Conservation (phyloP, 2,329 filamentous ascomycete species). For the Fusarium sp. region DNA sequence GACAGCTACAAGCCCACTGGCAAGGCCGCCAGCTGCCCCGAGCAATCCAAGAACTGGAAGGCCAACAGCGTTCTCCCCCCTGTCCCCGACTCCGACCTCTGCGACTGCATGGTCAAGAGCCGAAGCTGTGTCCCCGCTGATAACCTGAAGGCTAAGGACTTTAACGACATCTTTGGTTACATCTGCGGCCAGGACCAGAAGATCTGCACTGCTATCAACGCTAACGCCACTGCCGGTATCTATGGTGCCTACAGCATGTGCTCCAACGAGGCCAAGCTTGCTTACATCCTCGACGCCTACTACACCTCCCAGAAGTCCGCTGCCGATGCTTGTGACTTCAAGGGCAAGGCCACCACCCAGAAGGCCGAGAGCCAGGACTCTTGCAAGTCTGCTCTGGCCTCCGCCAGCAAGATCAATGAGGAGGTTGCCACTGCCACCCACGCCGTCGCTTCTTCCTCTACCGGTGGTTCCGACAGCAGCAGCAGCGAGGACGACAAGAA, state of each 20-base stretch:
- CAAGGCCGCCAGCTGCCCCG: slow-evolving; percentile 77
- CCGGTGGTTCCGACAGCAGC: slow-evolving; percentile 15
- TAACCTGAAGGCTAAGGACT: slow-evolving; percentile 65
- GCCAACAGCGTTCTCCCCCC: slow-evolving; percentile 77
- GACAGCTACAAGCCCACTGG: slow-evolving; percentile 78
- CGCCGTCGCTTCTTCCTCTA: slow-evolving; percentile 46
- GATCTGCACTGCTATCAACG: slow-evolving; percentile 74
- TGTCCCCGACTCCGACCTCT: slow-evolving; percentile 79
- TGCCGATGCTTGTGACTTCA: slow-evolving; percentile 74
- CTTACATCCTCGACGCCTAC: slow-evolving; percentile 79
- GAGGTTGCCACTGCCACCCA: slow-evolving; percentile 58
- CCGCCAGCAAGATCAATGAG: slow-evolving; percentile 68
- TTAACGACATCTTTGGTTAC: slow-evolving; percentile 75
- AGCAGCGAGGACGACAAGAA: slow-evolving; percentile 42
- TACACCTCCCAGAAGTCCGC: slow-evolving; percentile 65
- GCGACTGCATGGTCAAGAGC: slow-evolving; percentile 83
- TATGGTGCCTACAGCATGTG: slow-evolving; percentile 87
- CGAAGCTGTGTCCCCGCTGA: slow-evolving; percentile 75
- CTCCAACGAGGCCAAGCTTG: slow-evolving; percentile 73
- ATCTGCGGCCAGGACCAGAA: slow-evolving; percentile 70
- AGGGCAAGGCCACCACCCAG: slow-evolving; percentile 70
- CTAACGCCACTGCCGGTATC: slow-evolving; percentile 72
- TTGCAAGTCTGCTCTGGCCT: slow-evolving; percentile 68
- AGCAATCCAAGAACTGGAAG: slow-evolving; percentile 71
- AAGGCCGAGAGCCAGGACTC: slow-evolving; percentile 56